A percentile compares a stretch with the other conserved stretches of the same genome.
These are phyloP conservation scores for Rutidosis leptorrhynchoides DNA, from an alignment of 129 eudicot species.

Conservation along the genomic window DNA sequence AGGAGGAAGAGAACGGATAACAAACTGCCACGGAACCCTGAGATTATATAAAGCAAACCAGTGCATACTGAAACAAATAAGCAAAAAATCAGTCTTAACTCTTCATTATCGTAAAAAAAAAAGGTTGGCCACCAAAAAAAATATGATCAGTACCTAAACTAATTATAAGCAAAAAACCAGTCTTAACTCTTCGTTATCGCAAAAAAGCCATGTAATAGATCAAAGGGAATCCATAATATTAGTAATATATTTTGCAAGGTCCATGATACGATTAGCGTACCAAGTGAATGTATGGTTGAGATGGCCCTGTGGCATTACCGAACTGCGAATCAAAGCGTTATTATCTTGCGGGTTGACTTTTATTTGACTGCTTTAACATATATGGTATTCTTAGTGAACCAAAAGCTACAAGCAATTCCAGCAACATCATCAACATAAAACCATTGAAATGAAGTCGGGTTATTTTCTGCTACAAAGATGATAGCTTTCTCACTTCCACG, in stretches of 20 bases:
- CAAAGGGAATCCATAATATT: not conserved
- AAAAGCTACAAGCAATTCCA: constrained; percentile 60
- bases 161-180: not conserved
- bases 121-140: no score
- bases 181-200: constrained; percentile 47
- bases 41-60: no score
- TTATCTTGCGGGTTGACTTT: constrained; percentile 69
- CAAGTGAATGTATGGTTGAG: constrained; percentile 87
- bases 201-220: constrained; percentile 68
- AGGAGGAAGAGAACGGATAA: no score
- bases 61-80: no score
- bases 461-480: constrained; percentile 90
- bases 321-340: constrained; percentile 60
- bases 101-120: constrained; percentile 55
- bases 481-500: constrained; percentile 96
- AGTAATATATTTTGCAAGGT: not conserved
- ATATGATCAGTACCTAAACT: constrained; percentile 2
- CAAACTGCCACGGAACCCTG: no score
- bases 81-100: constrained; percentile 12
- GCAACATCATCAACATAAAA: constrained; percentile 91
- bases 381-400: constrained; percentile 67
- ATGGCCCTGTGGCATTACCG: constrained; percentile 98
- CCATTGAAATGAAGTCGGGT: constrained; percentile 72
- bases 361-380: constrained; percentile 81
- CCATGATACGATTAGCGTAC: constrained; percentile 35